Evolutionary conservation across 2,329 filamentous ascomycete species (phyloP).

Genomic region (Fusarium nisikadoi): DNA sequence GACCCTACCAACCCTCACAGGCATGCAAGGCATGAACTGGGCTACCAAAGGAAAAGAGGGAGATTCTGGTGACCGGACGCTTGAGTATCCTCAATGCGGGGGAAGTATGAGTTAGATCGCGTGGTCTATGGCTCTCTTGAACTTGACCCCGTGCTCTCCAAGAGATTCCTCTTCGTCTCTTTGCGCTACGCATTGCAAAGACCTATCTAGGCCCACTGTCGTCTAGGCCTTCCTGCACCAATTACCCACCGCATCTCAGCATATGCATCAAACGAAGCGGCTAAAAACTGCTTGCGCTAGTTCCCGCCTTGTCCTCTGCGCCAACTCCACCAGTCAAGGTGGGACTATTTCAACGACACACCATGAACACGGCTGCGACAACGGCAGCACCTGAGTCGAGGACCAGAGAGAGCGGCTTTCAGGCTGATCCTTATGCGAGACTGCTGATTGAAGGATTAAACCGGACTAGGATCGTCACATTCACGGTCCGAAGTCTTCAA

Average conservation of each 20-base stretch:
- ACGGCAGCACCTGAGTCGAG: constrained; percentile 17
- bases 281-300: constrained; percentile 44
- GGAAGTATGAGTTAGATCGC: constrained; percentile 2
- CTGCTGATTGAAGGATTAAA: constrained; percentile 1
- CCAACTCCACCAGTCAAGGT: constrained; percentile 32
- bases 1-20: constrained; percentile 15
- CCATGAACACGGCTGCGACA: constrained; percentile 40
- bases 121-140: constrained; percentile 11
- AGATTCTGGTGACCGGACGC: not conserved
- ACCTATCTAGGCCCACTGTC: constrained; percentile 24
- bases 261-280: constrained; percentile 47
- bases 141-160: constrained; percentile 19
- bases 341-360: constrained; percentile 46
- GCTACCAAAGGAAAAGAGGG: not conserved
- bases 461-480: not conserved
- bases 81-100: constrained; percentile 17
- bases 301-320: constrained; percentile 42
- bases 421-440: constrained; percentile 13
- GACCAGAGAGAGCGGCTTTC: not conserved
- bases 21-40: not conserved
- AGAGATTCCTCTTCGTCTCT: constrained; percentile 8
- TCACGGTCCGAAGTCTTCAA: not conserved
- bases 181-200: constrained; percentile 22
- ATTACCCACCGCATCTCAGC: constrained; percentile 15
- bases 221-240: constrained; percentile 11